phyloP scores from a whole-genome alignment of 768 basidiomycete genomes.

The Boletus pseudo-olivaceus region DNA sequence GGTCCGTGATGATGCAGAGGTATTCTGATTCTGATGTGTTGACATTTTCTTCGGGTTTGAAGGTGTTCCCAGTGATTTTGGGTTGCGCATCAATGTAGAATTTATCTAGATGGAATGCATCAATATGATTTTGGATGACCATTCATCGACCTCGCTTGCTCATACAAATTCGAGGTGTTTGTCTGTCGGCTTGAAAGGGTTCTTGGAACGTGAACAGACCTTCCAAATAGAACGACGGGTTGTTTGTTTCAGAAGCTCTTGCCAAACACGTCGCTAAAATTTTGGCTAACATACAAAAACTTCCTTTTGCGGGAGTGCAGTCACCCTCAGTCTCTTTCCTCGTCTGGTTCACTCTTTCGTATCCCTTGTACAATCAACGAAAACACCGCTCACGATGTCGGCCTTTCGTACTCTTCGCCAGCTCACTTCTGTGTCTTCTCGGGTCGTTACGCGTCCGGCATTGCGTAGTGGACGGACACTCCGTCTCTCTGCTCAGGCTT shows the following conservation, averaged over 20 bases:
- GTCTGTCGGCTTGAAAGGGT: neutral
- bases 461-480: slow-evolving; percentile 22
- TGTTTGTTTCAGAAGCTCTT: slow-evolving; percentile 32
- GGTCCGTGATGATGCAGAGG: neutral
- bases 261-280: slow-evolving; percentile 33
- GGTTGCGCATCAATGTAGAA: neutral
- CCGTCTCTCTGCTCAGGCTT: slow-evolving; percentile 10
- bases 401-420: slow-evolving; percentile 59
- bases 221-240: slow-evolving; percentile 16
- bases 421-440: slow-evolving; percentile 43
- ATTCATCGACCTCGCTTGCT: neutral
- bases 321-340: neutral
- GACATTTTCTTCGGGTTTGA: neutral
- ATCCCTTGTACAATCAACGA: neutral
- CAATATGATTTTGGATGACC: neutral
- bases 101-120: too few species aligned
- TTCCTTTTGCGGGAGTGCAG: neutral
- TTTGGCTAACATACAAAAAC: slow-evolving; percentile 11
- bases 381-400: slow-evolving; percentile 47
- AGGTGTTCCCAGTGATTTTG: neutral
- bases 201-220: neutral
- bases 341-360: neutral
- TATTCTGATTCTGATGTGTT: neutral
- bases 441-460: slow-evolving; percentile 29
- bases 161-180: neutral